Base-by-base conservation (phyloP, 129 eudicot genomes). In the Chrysanthemum lavandulifolium region DNA sequence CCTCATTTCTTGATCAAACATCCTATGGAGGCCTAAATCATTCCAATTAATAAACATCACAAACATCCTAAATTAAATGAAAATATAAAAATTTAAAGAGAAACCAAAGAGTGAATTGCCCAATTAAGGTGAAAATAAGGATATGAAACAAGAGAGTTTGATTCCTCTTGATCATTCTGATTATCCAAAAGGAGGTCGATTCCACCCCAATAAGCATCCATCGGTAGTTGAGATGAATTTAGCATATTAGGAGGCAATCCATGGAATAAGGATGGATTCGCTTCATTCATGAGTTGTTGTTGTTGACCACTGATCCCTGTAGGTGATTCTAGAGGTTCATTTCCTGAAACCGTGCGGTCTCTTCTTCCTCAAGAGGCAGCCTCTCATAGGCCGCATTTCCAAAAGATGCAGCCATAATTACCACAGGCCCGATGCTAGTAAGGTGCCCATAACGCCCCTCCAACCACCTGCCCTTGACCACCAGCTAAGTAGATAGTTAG, bases 301-400 rank as follows among this genome's bases (percentile, higher is more conserved):
- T 68, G 86, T 48, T 65, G 80, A 27, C 58, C 67, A 11, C 60
- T 66, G 18, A 69, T 69, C 48, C 87, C 83, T 1, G 88, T 70
- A 11, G 89, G 82, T 13, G 89, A 77, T 13, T 81, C 90, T 18
- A 68, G 15, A 13, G 61, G 65, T 60, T 83, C 95, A 52, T 74
- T 69, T 59, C 78, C 87, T 0, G 79, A 75, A 15, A 57, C 65
- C 0, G 80, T 2, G 68, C 49, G 3, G 84, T 47, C 78, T 93
- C 96, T 16, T 93, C 98, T 6, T 89, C 97, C 60, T 88, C 98
- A 6, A 93, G 78, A 23, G 98, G 98, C 61, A 93, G 88, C 74
- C 98, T 81, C 83, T 93, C 98, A 33, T 93, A 93, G 3, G 98
- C 98, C 4, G 98, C 98, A 80, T 93, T 93, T 0, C 95, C 95